Evolutionary conservation across 108 stramenopile species (phyloP).

Genomic region (Cyclotella choctawhatcheeana): DNA sequence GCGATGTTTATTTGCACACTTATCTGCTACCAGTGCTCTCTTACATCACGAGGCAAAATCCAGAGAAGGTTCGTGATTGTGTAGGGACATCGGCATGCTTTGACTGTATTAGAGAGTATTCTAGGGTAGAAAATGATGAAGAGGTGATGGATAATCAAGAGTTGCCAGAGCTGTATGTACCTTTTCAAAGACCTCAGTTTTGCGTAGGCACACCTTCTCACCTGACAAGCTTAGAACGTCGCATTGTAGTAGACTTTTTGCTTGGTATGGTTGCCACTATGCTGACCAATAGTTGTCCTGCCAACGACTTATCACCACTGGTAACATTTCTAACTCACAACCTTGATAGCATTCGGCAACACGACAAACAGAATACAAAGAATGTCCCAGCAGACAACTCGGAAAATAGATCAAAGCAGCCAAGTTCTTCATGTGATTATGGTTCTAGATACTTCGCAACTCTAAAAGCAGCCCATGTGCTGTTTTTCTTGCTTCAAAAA

Average conservation of each 20-base stretch:
- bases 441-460: slow-evolving; percentile 35
- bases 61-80: slow-evolving; percentile 69
- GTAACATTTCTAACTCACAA: slow-evolving; percentile 60
- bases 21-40: slow-evolving; percentile 70
- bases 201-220: neutral
- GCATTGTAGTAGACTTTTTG: slow-evolving; percentile 55
- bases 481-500: slow-evolving; percentile 51
- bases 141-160: neutral
- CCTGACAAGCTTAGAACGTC: slow-evolving; percentile 43
- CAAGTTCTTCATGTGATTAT: no score
- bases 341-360: slow-evolving; percentile 62
- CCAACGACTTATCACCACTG: slow-evolving; percentile 50
- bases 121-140: slow-evolving; percentile 12
- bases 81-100: slow-evolving; percentile 60
- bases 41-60: slow-evolving; percentile 52
- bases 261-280: slow-evolving; percentile 67
- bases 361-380: neutral
- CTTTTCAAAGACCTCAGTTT: neutral
- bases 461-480: slow-evolving; percentile 44
- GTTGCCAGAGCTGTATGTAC: neutral
- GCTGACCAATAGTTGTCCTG: slow-evolving; percentile 40
- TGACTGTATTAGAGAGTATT: slow-evolving; percentile 38
- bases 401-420: slow-evolving; percentile 16
- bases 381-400: slow-evolving; percentile 12
- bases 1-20: slow-evolving; percentile 56